These are phyloP conservation scores for Viola pubescens DNA, from an alignment of 441 rosid genomes.

Conservation along the genomic window DNA sequence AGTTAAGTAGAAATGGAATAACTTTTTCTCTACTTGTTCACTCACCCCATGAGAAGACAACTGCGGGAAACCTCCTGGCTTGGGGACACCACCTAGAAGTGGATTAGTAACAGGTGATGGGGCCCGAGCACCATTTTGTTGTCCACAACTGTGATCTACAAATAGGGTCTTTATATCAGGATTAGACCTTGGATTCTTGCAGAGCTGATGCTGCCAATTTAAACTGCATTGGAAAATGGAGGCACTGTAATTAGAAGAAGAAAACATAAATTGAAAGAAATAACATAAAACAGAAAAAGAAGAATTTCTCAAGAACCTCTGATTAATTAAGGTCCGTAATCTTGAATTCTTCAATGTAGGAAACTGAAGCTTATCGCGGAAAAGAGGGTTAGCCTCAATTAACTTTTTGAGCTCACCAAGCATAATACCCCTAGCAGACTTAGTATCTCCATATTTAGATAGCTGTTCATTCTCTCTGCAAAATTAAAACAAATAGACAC, in stretches of 20 bases:
- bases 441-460: slow-evolving; percentile 69
- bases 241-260: slow-evolving; percentile 9
- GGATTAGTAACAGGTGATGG: slow-evolving; percentile 75
- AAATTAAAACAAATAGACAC: slow-evolving; percentile 9
- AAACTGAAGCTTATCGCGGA: slow-evolving; percentile 81
- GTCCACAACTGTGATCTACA: slow-evolving; percentile 71
- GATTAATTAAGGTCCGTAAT: slow-evolving; percentile 69
- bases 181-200: slow-evolving; percentile 71
- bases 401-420: slow-evolving; percentile 65
- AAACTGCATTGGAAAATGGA: slow-evolving; percentile 38
- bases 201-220: slow-evolving; percentile 86
- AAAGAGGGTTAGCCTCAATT: slow-evolving; percentile 79
- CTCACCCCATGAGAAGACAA: slow-evolving; percentile 65
- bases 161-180: slow-evolving; percentile 80
- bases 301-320: slow-evolving; percentile 39
- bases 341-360: slow-evolving; percentile 72
- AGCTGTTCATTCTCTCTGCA: slow-evolving; percentile 74
- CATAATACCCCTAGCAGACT: slow-evolving; percentile 77
- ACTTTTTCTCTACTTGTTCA: slow-evolving; percentile 15
- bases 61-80: slow-evolving; percentile 57
- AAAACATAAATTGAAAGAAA: slow-evolving; percentile 5
- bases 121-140: slow-evolving; percentile 63
- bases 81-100: slow-evolving; percentile 53
- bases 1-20: slow-evolving; percentile 6
- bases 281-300: background rate